These are phyloP conservation scores for Globisporangium cylindrosporum DNA, from an alignment of 352 stramenopile species.

Conservation along the genomic window DNA sequence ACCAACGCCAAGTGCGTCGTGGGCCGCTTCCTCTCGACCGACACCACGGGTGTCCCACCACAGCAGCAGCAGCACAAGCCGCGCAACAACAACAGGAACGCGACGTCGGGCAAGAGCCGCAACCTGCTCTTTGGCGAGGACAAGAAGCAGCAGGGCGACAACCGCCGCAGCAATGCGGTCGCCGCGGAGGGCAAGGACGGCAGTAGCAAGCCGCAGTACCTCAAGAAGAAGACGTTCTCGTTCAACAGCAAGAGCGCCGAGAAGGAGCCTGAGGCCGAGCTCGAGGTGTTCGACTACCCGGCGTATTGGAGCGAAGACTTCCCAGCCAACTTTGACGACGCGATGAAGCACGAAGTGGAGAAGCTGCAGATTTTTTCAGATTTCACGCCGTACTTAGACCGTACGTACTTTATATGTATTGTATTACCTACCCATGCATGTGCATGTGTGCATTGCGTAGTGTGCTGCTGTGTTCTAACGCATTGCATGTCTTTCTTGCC, in stretches of 20 bases:
- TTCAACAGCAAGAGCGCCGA: constrained; percentile 44
- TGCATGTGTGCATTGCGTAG: background rate
- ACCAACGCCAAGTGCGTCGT: constrained; percentile 20
- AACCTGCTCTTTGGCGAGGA: constrained; percentile 33
- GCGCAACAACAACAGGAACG: constrained; percentile 16
- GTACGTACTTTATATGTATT: constrained; percentile 20
- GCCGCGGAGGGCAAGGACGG: constrained; percentile 16
- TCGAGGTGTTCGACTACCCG: constrained; percentile 73
- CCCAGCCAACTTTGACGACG: constrained; percentile 60
- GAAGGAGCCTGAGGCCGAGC: constrained; percentile 30
- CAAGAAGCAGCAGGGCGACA: constrained; percentile 9
- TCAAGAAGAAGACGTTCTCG: constrained; percentile 71
- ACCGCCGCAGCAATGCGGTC: constrained; percentile 11
- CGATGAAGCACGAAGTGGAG: constrained; percentile 86
- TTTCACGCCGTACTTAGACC: constrained; percentile 70
- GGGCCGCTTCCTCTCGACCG: constrained; percentile 16
- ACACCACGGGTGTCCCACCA: constrained; percentile 10
- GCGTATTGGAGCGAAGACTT: constrained; percentile 80
- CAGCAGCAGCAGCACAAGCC: constrained; percentile 23
- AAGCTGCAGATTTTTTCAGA: constrained; percentile 83
- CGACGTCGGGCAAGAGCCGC: constrained; percentile 23
- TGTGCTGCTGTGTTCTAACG: background rate
- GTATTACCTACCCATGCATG: constrained; percentile 2
- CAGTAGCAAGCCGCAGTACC: constrained; percentile 14
- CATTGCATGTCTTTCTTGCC: constrained; percentile 1